A percentile compares a stretch with the other conserved stretches of the same genome.
Evolutionary conservation across 2,329 filamentous ascomycete species (phyloP).

Genomic region (Botryotinia globosa): DNA sequence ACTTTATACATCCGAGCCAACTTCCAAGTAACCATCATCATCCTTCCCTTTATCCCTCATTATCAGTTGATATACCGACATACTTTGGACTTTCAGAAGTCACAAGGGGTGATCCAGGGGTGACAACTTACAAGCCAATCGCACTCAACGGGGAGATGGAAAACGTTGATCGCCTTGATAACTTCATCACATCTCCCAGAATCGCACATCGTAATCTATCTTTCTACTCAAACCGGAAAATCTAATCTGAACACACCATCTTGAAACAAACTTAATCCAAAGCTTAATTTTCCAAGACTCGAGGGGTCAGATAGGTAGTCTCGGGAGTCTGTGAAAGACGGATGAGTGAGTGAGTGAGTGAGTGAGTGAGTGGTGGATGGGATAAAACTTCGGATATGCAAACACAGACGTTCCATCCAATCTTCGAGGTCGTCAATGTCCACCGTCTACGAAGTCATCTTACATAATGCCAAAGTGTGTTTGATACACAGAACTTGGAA

Average conservation of each 20-base stretch:
- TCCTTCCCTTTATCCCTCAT: background rate
- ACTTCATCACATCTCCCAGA: background rate
- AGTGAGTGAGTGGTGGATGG: background rate
- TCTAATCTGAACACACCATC: background rate
- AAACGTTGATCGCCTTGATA: background rate
- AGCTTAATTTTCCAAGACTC: background rate
- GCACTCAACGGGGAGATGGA: background rate
- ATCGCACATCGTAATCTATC: conserved; percentile 4
- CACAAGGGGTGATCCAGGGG: background rate
- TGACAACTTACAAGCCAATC: background rate
- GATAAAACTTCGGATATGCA: background rate
- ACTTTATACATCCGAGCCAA: background rate
- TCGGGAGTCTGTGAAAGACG: background rate
- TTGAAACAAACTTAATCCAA: background rate
- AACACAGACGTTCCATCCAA: background rate
- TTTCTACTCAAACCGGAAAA: background rate
- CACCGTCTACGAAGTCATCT: no score
- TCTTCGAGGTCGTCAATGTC: background rate
- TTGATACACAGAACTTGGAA: no score
- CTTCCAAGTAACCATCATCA: background rate
- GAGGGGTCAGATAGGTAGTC: background rate
- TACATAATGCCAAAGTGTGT: background rate
- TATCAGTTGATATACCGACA: background rate
- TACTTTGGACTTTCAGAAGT: background rate
- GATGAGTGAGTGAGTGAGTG: conserved; percentile 8